These are phyloP conservation scores for Protomyces macrosporus DNA, from an alignment of 1,139 yeast species.

Conservation along the genomic window DNA sequence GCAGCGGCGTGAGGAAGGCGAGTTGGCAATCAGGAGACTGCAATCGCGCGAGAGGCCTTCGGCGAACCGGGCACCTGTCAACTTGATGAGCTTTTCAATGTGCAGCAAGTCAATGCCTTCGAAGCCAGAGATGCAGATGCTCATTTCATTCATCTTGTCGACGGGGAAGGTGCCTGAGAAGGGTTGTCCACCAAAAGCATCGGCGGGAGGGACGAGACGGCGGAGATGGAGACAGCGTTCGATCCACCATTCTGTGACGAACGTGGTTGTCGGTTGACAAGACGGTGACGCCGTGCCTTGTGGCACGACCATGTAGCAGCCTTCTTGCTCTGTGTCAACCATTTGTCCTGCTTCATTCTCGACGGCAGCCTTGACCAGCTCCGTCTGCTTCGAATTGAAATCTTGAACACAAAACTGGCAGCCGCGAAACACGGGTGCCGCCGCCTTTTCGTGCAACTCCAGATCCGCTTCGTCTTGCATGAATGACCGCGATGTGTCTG, in stretches of 20 bases:
- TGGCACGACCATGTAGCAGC: constrained; percentile 3
- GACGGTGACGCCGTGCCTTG: constrained; percentile 2
- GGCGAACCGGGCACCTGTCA: constrained; percentile 12
- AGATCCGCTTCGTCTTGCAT: background rate
- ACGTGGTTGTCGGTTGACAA: background rate
- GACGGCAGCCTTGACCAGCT: background rate
- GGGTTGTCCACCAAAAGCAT: constrained; percentile 1
- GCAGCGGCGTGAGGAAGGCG: constrained; percentile 10
- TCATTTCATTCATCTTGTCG: constrained; percentile 10
- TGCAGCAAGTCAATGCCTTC: constrained; percentile 17
- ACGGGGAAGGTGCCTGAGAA: constrained; percentile 1
- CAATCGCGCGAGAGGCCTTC: constrained; percentile 10
- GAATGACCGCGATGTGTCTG: background rate
- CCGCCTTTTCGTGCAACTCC: background rate
- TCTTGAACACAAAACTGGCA: background rate
- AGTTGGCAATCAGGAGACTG: constrained; percentile 8
- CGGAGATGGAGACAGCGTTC: constrained; percentile 15
- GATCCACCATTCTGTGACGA: constrained; percentile 24
- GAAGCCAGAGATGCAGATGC: constrained; percentile 16
- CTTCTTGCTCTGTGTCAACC: background rate
- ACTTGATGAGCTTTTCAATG: constrained; percentile 10
- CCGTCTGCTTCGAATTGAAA: background rate
- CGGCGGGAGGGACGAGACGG: background rate
- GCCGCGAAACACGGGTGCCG: background rate
- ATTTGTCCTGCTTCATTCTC: background rate